Base-by-base conservation (phyloP, 1,284 basidiomycete species). In the Albatrellus sp. region DNA sequence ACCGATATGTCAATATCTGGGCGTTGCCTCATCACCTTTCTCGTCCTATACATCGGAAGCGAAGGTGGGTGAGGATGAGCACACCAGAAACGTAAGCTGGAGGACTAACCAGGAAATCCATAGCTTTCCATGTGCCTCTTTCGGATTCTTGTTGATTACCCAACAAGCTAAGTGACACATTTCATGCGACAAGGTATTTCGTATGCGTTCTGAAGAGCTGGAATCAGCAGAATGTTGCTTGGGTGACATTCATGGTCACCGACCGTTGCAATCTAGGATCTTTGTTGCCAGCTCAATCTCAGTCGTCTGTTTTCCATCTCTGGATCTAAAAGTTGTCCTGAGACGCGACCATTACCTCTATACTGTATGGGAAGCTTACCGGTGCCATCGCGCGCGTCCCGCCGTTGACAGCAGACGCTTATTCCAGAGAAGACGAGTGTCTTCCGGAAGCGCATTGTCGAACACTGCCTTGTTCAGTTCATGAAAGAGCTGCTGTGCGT, bases 101-200 rank as follows among this genome's bases (percentile, higher is more conserved):
- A 37, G 13, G 20, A 57, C 69, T 43, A 46, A 84, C 87, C 88
- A 90, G 42, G 58, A 59, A 54, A 80, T 81, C 62, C 81, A 90
- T 9, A 75, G 59, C 12, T 59, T 64, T 11, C 85, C 86, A 52
- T 90, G 86, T 12, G 69, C 69, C 57, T 83, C 82, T 42, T 75
- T 73, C 3, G 77, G 70, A 19, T 76, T 68, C 9, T 70, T 62
- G 54, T 83, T 72, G 43, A 90, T 80, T 29, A 83, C 64, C 88
- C 89, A 91, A 46, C 75, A 78, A 5, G 87, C 87, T 24, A 91
- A 62, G 60, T 90, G 89, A 50, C 88, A 91, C 79, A 91, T 86
- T 60, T 91, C 89, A 54, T 91, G 88, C 24, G 83, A 75, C 2
- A 91, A 62, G 0, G 89, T 91, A 56, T 85, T 77, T 16, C 77